Percentiles rank a stretch among this genome's conserved stretches.
phyloP scores from a whole-genome alignment of 2,329 filamentous ascomycete genomes.

The Westerdykella aurantiaca region DNA sequence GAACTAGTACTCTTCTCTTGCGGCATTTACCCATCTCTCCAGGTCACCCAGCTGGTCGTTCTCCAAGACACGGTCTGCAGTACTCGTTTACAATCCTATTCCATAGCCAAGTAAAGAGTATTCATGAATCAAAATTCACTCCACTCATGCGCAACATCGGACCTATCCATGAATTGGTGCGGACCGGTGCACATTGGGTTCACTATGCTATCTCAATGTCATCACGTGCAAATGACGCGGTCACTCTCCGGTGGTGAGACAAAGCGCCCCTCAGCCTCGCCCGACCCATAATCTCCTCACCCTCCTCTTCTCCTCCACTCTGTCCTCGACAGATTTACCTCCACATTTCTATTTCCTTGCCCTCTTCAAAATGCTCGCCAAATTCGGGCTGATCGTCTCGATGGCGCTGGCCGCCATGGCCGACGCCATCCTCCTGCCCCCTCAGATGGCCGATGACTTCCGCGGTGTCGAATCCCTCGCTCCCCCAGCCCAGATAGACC shows the following conservation, averaged over 20 bases:
- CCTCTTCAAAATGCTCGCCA: constrained; percentile 24
- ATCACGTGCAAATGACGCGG: constrained; percentile 7
- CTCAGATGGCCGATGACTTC: constrained; percentile 21
- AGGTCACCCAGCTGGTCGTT: too few species aligned
- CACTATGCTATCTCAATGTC: neutral
- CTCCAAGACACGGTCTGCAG: too few species aligned
- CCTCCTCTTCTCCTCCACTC: constrained; percentile 8
- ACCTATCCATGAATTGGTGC: too few species aligned
- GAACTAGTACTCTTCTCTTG: too few species aligned
- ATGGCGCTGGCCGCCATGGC: constrained; percentile 34
- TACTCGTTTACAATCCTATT: too few species aligned
- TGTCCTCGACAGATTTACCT: too few species aligned
- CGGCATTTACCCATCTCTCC: too few species aligned
- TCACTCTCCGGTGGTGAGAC: constrained; percentile 3
- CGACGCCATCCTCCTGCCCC: constrained; percentile 31
- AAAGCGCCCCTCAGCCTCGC: neutral
- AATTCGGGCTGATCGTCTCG: constrained; percentile 29
- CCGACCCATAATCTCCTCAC: constrained; percentile 4
- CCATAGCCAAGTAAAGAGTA: too few species aligned
- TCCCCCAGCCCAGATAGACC: constrained; percentile 14
- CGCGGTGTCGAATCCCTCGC: constrained; percentile 26
- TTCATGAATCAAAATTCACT: too few species aligned
- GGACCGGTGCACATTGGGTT: neutral
- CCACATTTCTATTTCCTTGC: constrained; percentile 1
- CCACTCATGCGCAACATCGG: too few species aligned